Evolutionary conservation across 2,329 filamentous ascomycete species (phyloP).

Genomic region (Pseudogymnoascus sp.): DNA sequence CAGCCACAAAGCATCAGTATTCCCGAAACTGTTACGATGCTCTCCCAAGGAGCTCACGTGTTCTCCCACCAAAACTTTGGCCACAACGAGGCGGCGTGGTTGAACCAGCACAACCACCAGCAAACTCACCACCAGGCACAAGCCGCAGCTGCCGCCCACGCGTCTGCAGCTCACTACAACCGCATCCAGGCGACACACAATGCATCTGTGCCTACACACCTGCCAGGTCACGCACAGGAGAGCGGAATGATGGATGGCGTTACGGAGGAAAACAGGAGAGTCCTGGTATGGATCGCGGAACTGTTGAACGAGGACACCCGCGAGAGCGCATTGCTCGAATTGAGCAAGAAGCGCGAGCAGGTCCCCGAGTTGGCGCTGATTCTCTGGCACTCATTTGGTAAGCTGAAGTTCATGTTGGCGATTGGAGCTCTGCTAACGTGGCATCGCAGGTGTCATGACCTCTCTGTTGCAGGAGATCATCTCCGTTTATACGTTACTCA

Average conservation of each 20-base stretch:
- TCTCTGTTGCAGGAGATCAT: constrained; percentile 97
- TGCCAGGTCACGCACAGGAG: constrained; percentile 42
- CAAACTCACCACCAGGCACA: constrained; percentile 32
- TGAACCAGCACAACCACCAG: constrained; percentile 43
- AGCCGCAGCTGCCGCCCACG: constrained; percentile 25
- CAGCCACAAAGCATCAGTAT: not conserved
- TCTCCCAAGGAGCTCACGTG: constrained; percentile 47
- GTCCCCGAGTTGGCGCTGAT: constrained; percentile 94
- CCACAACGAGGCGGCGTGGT: constrained; percentile 55
- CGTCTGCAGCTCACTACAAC: constrained; percentile 51
- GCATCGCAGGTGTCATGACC: constrained; percentile 79
- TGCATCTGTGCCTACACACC: constrained; percentile 28
- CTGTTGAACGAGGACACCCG: constrained; percentile 78
- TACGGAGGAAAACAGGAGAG: constrained; percentile 84
- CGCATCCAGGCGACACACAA: constrained; percentile 58
- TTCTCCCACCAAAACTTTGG: constrained; percentile 49
- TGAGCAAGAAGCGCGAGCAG: constrained; percentile 98
- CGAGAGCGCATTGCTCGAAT: constrained; percentile 83
- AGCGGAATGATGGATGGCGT: constrained; percentile 55
- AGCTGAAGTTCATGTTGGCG: constrained; percentile 25
- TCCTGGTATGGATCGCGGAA: constrained; percentile 89
- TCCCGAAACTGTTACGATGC: constrained; percentile 37
- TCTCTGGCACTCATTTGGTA: constrained; percentile 97
- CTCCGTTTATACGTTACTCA: constrained; percentile 92
- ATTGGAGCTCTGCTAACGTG: constrained; percentile 15